Conservation (phyloP, 2,329 filamentous ascomycete species). For the Aspergillus latus region DNA sequence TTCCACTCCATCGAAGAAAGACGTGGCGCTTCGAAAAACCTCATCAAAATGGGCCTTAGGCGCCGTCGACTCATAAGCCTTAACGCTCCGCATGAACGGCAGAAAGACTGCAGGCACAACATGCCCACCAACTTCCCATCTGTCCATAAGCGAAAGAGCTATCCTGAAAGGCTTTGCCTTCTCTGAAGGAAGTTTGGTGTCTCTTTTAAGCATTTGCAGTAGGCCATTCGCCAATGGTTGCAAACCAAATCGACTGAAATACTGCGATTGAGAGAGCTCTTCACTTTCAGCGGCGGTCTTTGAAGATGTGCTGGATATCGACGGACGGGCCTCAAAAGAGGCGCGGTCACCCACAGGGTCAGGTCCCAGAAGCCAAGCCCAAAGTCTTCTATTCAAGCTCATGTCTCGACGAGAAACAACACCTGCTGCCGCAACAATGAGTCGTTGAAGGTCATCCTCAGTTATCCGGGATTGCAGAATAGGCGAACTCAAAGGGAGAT, state of each 20-base stretch:
- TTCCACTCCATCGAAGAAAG: conserved; percentile 97
- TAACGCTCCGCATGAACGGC: conserved; percentile 77
- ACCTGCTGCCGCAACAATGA: conserved; percentile 78
- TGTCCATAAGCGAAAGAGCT: conserved; percentile 93
- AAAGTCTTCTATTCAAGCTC: conserved; percentile 92
- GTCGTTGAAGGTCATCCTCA: conserved; percentile 71
- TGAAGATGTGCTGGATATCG: conserved; percentile 29
- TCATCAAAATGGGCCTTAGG: conserved; percentile 75
- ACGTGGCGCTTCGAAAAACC: conserved; percentile 85
- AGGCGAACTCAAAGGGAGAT: conserved; percentile 79
- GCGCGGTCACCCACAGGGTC: conserved; percentile 49
- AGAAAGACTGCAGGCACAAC: conserved; percentile 88
- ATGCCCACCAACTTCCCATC: conserved; percentile 92
- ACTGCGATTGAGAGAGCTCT: conserved; percentile 65
- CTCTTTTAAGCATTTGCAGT: conserved; percentile 69
- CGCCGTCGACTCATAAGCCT: conserved; percentile 67
- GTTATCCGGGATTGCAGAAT: conserved; percentile 76
- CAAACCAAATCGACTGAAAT: conserved; percentile 80
- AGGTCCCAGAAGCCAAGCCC: conserved; percentile 92
- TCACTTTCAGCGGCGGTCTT: conserved; percentile 36
- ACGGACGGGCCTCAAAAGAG: conserved; percentile 30
- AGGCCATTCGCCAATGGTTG: conserved; percentile 72
- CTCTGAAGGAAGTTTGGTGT: conserved; percentile 59
- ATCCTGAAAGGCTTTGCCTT: conserved; percentile 84
- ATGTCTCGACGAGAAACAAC: conserved; percentile 91